phyloP scores from a whole-genome alignment of 371 early-diverging fungal genomes.

The Circinella umbellata region DNA sequence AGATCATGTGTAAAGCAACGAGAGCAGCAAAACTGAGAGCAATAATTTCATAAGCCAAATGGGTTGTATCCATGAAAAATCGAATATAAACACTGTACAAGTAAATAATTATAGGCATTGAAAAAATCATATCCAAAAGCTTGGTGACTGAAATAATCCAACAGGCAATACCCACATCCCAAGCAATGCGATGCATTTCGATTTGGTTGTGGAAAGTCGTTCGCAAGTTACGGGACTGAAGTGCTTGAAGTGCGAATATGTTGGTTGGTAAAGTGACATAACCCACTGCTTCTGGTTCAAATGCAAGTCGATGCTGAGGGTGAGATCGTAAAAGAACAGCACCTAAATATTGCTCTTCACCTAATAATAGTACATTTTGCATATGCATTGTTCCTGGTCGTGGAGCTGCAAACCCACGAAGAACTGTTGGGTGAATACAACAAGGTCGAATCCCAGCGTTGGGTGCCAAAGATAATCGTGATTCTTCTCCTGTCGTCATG shows the following conservation, averaged over 20 bases:
- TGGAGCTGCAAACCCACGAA: slow-evolving; percentile 41
- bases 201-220: slow-evolving; percentile 46
- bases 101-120: slow-evolving; percentile 44
- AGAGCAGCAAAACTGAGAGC: slow-evolving; percentile 38
- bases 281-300: slow-evolving; percentile 54
- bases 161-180: slow-evolving; percentile 41
- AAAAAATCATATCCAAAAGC: slow-evolving; percentile 43
- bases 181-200: slow-evolving; percentile 41
- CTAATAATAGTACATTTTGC: slow-evolving; percentile 47
- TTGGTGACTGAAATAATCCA: slow-evolving; percentile 48
- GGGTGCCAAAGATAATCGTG: slow-evolving; percentile 36
- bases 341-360: slow-evolving; percentile 50
- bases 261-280: slow-evolving; percentile 45
- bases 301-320: slow-evolving; percentile 47
- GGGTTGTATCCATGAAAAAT: slow-evolving; percentile 22
- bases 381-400: slow-evolving; percentile 48
- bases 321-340: slow-evolving; percentile 45
- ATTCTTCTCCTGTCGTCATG: slow-evolving; percentile 23
- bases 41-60: slow-evolving; percentile 40
- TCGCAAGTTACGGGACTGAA: slow-evolving; percentile 41
- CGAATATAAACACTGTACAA: slow-evolving; percentile 44
- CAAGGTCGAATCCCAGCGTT: slow-evolving; percentile 34
- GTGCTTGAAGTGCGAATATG: slow-evolving; percentile 40
- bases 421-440: slow-evolving; percentile 54
- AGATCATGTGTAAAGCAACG: slow-evolving; percentile 41